phyloP scores from a whole-genome alignment of 1,284 basidiomycete species.

The Kalmanozyma brasiliensis region DNA sequence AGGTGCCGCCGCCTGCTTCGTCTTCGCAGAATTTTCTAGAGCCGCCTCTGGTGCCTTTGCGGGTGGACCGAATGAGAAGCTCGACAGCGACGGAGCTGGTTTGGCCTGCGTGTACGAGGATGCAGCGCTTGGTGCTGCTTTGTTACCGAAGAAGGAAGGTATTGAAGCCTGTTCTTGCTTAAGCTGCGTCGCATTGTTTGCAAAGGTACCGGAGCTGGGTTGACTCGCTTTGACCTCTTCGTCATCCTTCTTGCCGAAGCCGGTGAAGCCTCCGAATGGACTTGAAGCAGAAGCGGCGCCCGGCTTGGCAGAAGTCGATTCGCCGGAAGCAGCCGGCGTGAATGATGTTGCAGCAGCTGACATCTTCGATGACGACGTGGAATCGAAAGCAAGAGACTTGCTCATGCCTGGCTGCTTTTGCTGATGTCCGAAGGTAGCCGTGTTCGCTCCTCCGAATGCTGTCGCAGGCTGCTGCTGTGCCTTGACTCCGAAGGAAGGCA shows the following conservation, averaged over 20 bases:
- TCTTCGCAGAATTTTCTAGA: neutral
- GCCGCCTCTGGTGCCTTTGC: neutral
- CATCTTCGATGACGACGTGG: conserved; percentile 15
- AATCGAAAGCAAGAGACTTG: conserved; percentile 11
- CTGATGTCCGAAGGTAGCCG: conserved; percentile 17
- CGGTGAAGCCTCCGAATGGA: conserved; percentile 3
- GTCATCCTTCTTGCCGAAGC: conserved; percentile 3
- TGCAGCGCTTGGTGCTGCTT: neutral
- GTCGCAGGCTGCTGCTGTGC: neutral
- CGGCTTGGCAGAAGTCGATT: neutral
- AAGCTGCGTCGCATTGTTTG: neutral
- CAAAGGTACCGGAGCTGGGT: conserved; percentile 16
- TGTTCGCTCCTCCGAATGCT: neutral
- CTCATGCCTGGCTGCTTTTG: conserved; percentile 8
- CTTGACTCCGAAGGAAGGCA: conserved; percentile 9
- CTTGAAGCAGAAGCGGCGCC: neutral
- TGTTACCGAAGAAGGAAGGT: conserved; percentile 9
- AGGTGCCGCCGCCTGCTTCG: neutral
- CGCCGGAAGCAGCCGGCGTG: conserved; percentile 8
- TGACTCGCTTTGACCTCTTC: neutral
- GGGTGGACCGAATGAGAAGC: conserved; percentile 31
- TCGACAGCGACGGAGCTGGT: conserved; percentile 9
- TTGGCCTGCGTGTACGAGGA: conserved; percentile 6
- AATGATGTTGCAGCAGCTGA: conserved; percentile 29
- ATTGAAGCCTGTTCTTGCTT: conserved; percentile 2